Conservation (phyloP, 1,284 basidiomycete genomes). For the Boletus austroedulis region DNA sequence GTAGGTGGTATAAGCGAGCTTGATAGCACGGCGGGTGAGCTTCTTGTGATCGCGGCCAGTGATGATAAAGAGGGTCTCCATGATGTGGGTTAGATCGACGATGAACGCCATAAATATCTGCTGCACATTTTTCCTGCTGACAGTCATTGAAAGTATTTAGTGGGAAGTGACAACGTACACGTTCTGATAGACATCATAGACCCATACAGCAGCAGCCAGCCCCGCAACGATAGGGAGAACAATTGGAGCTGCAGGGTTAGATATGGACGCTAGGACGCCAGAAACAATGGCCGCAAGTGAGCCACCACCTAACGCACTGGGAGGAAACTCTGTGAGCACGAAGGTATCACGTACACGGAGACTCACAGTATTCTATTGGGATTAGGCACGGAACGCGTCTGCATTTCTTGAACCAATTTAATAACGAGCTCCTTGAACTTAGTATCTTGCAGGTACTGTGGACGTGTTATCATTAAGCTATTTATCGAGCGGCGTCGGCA, state of each 20-base stretch:
- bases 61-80: conserved; percentile 5
- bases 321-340: background rate
- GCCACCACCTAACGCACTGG: background rate
- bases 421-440: conserved; percentile 5
- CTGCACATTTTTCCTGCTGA: conserved; percentile 1
- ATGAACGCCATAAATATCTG: background rate
- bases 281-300: background rate
- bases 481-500: background rate
- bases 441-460: background rate
- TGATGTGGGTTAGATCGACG: background rate
- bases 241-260: conserved; percentile 1
- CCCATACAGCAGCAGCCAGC: background rate
- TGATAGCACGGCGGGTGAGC: conserved; percentile 1
- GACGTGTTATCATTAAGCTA: background rate
- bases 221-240: background rate
- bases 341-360: background rate
- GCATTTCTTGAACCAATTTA: background rate
- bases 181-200: background rate
- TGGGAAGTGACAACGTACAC: background rate
- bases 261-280: background rate
- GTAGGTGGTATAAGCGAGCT: background rate
- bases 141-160: background rate
- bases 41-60: background rate
- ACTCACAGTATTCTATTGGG: background rate
- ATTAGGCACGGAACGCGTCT: background rate